These are phyloP conservation scores for Saposhnikovia divaricata DNA, from an alignment of 129 eudicot genomes.

Conservation along the genomic window DNA sequence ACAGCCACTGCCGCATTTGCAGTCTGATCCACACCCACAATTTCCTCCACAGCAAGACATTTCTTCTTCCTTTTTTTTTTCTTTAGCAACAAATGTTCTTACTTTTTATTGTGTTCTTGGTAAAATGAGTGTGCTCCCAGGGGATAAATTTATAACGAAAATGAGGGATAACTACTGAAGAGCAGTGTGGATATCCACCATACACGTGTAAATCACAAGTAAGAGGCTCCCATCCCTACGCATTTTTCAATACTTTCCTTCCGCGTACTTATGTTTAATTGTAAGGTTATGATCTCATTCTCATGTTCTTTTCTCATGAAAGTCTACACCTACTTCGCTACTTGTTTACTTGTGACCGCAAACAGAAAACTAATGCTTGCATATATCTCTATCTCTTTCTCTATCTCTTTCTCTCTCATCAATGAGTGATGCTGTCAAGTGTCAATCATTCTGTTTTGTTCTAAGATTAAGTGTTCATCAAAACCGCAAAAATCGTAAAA, in stretches of 20 bases:
- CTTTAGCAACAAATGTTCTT: not conserved
- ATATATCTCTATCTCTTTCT: not conserved
- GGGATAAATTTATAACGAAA: not conserved
- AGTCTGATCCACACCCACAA: conserved; percentile 77
- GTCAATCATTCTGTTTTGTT: not conserved
- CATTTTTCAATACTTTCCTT: not conserved
- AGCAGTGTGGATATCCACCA: conserved; percentile 21
- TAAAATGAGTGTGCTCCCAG: not conserved
- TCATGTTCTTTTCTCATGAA: not conserved
- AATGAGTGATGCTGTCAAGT: not conserved
- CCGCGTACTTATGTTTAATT: not conserved
- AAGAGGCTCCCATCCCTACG: not conserved
- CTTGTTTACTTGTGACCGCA: not conserved
- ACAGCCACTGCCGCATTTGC: conserved; percentile 84
- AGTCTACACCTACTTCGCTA: conserved; percentile 3
- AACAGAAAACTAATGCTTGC: not conserved
- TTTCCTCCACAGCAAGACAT: conserved; percentile 95
- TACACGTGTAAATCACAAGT: conserved; percentile 24
- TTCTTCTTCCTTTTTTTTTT: not conserved
- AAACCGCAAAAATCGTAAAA: too few relatives aligned
- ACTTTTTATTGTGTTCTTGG: not conserved
- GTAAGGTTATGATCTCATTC: not conserved
- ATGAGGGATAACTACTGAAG: not conserved
- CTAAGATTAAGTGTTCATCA: too few relatives aligned
- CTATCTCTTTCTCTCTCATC: not conserved